Percentiles rank a stretch among this genome's conserved stretches.
These are phyloP conservation scores for Penicillium vulpinum DNA, from an alignment of 2,329 filamentous ascomycete species.

Conservation along the genomic window DNA sequence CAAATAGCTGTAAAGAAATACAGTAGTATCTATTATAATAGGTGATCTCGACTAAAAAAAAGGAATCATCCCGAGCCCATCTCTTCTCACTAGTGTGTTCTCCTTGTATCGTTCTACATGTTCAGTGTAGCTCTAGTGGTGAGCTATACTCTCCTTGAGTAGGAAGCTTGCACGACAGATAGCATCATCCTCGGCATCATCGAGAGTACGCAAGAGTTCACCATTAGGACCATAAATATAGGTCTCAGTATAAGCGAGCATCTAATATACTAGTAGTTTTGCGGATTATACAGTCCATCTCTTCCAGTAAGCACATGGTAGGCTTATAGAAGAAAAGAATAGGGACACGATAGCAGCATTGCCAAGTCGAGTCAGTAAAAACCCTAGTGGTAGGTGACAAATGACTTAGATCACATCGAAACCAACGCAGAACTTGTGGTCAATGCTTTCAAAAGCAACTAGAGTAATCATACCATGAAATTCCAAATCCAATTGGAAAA, in stretches of 20 bases:
- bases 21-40: background rate
- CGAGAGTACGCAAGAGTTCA: conserved; percentile 56
- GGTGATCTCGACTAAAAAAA: background rate
- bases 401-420: conserved; percentile 54
- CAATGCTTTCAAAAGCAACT: conserved; percentile 58
- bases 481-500: conserved; percentile 63
- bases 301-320: conserved; percentile 62
- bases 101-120: conserved; percentile 21
- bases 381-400: background rate
- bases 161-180: conserved; percentile 35
- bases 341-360: conserved; percentile 60
- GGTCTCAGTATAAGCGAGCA: conserved; percentile 52
- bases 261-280: conserved; percentile 53
- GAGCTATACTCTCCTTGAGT: conserved; percentile 18
- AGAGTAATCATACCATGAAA: conserved; percentile 69
- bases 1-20: background rate
- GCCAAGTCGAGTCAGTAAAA: conserved; percentile 27
- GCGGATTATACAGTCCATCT: conserved; percentile 68
- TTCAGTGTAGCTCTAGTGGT: conserved; percentile 10
- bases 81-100: conserved; percentile 19
- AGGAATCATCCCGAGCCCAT: background rate
- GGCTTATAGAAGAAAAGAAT: conserved; percentile 65
- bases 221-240: conserved; percentile 60
- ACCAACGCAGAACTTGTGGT: conserved; percentile 58
- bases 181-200: conserved; percentile 45